Percentiles rank a stretch among this genome's conserved stretches.
These are phyloP conservation scores for Neocallimastix lanati DNA, from an alignment of 192 early-diverging fungal genomes.

Conservation along the genomic window DNA sequence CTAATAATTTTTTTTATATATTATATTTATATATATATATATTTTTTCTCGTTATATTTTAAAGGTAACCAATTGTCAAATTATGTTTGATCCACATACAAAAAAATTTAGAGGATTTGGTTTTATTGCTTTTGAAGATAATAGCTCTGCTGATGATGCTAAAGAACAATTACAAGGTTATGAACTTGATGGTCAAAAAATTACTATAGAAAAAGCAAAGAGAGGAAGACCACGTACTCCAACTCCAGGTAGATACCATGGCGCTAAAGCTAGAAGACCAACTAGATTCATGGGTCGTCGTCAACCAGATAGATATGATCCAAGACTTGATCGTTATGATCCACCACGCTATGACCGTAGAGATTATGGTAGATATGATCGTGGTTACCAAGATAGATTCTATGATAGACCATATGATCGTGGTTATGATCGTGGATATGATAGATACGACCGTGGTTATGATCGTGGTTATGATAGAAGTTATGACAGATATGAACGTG, in stretches of 20 bases:
- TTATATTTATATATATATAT: background rate
- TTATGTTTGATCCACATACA: background rate
- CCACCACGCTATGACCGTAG: background rate
- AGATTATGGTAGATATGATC: background rate
- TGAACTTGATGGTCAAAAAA: background rate
- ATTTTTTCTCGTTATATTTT: too few relatives aligned
- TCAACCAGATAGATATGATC: background rate
- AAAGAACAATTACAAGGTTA: background rate
- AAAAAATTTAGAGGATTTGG: background rate
- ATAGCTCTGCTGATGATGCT: background rate
- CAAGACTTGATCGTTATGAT: background rate
- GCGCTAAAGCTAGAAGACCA: background rate
- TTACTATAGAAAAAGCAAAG: background rate
- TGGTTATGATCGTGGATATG: background rate
- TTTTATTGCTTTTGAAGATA: background rate
- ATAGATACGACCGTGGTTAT: background rate
- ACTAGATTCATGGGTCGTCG: background rate
- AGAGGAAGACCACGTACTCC: background rate
- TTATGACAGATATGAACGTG: background rate
- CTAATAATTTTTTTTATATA: too few relatives aligned
- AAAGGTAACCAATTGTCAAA: background rate
- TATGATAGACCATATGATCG: background rate
- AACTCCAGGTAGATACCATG: background rate
- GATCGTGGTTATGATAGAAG: background rate
- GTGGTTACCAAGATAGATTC: background rate